A percentile compares a stretch with the other conserved stretches of the same genome.
Conservation (phyloP, 306 rosid genomes). For the Malus domestica region DNA sequence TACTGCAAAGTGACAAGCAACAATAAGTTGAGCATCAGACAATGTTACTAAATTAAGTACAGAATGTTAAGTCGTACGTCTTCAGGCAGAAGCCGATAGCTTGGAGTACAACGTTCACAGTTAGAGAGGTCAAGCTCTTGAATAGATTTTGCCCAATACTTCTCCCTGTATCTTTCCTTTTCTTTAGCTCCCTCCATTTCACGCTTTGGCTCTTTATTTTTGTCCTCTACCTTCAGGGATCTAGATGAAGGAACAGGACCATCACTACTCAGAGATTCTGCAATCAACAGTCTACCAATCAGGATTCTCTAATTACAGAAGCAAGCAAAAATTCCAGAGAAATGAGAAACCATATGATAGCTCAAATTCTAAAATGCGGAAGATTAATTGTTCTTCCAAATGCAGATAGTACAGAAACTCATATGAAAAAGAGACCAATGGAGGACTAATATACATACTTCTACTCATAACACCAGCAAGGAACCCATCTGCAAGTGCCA, state of each 20-base stretch:
- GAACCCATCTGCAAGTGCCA: constrained; percentile 87
- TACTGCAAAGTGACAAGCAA: constrained; percentile 51
- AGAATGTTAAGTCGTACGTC: constrained; percentile 42
- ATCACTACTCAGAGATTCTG: constrained; percentile 71
- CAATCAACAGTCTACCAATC: constrained; percentile 28
- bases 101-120: constrained; percentile 83
- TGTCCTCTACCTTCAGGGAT: constrained; percentile 69
- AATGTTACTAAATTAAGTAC: constrained; percentile 7
- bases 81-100: constrained; percentile 88
- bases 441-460: constrained; percentile 50
- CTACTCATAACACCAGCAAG: constrained; percentile 85
- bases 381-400: constrained; percentile 10
- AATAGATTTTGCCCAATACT: constrained; percentile 79
- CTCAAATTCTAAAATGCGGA: constrained; percentile 7
- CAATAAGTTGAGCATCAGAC: constrained; percentile 20
- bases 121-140: constrained; percentile 94
- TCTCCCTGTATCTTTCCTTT: constrained; percentile 78
- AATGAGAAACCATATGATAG: neutral
- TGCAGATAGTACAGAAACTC: neutral
- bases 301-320: constrained; percentile 13
- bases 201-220: constrained; percentile 65
- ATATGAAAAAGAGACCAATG: constrained; percentile 1
- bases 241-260: constrained; percentile 55
- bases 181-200: constrained; percentile 72
- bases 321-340: neutral